Evolutionary conservation across 1,284 basidiomycete genomes (phyloP).

Genomic region (Cutaneotrichosporon sp.): DNA sequence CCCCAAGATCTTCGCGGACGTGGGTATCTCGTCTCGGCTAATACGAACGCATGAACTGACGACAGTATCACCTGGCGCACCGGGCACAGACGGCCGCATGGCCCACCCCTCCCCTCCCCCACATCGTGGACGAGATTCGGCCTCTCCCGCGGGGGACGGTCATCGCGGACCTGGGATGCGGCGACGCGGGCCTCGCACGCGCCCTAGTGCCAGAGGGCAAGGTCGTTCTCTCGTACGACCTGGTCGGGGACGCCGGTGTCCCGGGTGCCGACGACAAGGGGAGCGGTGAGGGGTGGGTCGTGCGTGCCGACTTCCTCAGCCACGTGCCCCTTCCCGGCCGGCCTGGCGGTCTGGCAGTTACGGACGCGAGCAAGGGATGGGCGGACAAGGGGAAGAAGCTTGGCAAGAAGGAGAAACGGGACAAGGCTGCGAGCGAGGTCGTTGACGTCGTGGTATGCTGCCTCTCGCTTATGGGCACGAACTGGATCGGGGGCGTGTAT

Average conservation of each 20-base stretch:
- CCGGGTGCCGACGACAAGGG: constrained; percentile 59
- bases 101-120: constrained; percentile 83
- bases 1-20: constrained; percentile 71
- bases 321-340: constrained; percentile 78
- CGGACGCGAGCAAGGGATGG: constrained; percentile 52
- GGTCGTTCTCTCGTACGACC: constrained; percentile 74
- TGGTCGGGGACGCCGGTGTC: constrained; percentile 63
- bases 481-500: constrained; percentile 86
- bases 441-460: constrained; percentile 92
- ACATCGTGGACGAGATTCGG: constrained; percentile 64
- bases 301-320: constrained; percentile 74
- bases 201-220: constrained; percentile 67
- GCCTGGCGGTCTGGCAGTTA: constrained; percentile 52
- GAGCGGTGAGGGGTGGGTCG: constrained; percentile 62
- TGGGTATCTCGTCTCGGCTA: constrained; percentile 46
- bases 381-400: constrained; percentile 57
- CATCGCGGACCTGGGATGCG: constrained; percentile 92
- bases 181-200: constrained; percentile 84
- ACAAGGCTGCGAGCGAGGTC: constrained; percentile 55
- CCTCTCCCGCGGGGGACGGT: constrained; percentile 66
- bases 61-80: constrained; percentile 86
- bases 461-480: constrained; percentile 93
- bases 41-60: constrained; percentile 5
- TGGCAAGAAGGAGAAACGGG: constrained; percentile 16
- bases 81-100: constrained; percentile 82